Base-by-base conservation (phyloP, 2,329 filamentous ascomycete species). In the Laburnicola sp. region DNA sequence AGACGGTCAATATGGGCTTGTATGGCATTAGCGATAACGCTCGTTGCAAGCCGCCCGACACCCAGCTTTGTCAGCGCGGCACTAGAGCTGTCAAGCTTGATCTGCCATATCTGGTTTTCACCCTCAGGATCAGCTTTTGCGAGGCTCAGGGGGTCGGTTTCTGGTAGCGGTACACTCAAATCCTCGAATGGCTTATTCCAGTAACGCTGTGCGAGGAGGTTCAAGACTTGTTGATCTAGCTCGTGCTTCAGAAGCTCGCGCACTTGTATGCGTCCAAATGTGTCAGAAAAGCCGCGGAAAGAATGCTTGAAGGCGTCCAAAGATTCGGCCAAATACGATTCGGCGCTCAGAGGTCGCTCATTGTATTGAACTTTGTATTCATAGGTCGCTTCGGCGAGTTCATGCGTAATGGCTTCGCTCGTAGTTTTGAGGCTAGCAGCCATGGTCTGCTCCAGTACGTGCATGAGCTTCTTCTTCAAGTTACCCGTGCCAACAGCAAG, bases 321-420 rank as follows among this genome's bases (percentile, higher is more conserved):
- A 60, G 89, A 96, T 72, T 97, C 94, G 2, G 94, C 94, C 34
- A 99, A 82, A 69, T 99, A 99, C 3, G 93, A 96, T 70, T 99
- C 94, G 2, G 94, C 94, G 44, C 91, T 96, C 31, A 99, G 79
- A 1, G 93, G 91, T 5, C 94, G 86, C 70, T 99, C 94, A 66
- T 99, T 99, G 76, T 99, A 99, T 72, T 99, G 95, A 4, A 99
- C 94, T 72, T 99, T 99, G 80, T 96, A 99, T 74, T 99, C 93
- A 68, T 99, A 99, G 0, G 90, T 93, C 2, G 94, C 92, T 74
- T 99, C 94, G 66, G 97, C 93, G 0, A 99, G 83, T 72, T 99
- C 94, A 70, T 96, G 91, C 55, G 88, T 87, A 59, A 99, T 97
- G 7, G 91, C 91, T 68, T 97, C 91, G 62, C 89, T 89, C 3